Base-by-base conservation (phyloP, 1,284 basidiomycete species). In the Tranzscheliella williamsii region DNA sequence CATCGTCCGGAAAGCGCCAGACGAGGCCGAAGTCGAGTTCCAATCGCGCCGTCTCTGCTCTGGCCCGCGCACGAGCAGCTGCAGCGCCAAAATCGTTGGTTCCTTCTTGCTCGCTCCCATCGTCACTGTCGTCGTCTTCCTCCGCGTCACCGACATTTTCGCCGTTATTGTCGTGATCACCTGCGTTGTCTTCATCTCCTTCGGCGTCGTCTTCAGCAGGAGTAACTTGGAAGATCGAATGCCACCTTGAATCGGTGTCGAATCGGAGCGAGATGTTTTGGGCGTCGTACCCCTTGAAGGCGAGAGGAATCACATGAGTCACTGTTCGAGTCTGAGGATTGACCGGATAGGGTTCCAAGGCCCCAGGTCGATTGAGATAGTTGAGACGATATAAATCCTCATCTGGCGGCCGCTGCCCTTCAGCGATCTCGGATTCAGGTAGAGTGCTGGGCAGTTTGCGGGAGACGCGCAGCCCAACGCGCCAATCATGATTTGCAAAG, bases 1-100 rank as follows among this genome's bases (percentile, higher is more conserved):
- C 70, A 44, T 72, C 70, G 24, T 69, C 70, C 1, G 66, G 65
- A 47, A 70, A 72, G 21, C 70, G 51, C 70, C 70, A 72, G 17
- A 65, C 63, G 11, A 72, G 46, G 17, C 61, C 67, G 30, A 70
- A 72, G 42, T 72, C 66, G 32, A 70, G 46, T 24, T 68, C 57
- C 18, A 72, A 60, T 15, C 70, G 38, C 6, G 66, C 52, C 4
- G 57, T 50, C 18, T 54, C 54, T 24, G 61, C 61, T 23, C 55
- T 39, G 9, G 55, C 61, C 8, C 55, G 42, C 3, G 61, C 61
- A n/a, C 46, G 46, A 17, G 54, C 54, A 4, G 43, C 36, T 15
- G 54, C 50, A 12, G 50, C 46, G 15, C 45, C 50, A 39, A 62
- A 52, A 32, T 52, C 48, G 24, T 51, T 36, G 13, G 39, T 44